Conservation (phyloP, 768 basidiomycete species). For the Phaffia australis region DNA sequence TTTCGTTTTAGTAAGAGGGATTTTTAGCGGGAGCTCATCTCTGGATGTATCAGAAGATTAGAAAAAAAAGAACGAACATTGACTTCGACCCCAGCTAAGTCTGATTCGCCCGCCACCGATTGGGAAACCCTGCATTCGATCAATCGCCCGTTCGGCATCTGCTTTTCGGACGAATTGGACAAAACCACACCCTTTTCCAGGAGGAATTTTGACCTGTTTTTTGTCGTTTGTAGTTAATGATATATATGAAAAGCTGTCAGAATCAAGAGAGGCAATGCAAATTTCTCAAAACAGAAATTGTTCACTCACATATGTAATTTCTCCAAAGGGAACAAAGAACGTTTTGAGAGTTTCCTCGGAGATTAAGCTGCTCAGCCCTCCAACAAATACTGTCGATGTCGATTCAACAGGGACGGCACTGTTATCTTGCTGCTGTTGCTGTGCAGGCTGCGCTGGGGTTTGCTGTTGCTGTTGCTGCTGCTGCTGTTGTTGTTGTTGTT, state of each 20-base stretch:
- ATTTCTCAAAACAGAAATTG: slow-evolving; percentile 5
- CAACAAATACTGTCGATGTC: slow-evolving; percentile 75
- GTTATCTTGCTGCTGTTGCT: slow-evolving; percentile 60
- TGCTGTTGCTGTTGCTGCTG: slow-evolving; percentile 14
- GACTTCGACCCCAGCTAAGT: slow-evolving; percentile 84
- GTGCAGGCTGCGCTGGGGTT: slow-evolving; percentile 52
- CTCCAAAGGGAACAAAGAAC: slow-evolving; percentile 84
- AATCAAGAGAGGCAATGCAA: not conserved
- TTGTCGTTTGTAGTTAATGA: not conserved
- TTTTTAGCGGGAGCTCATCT: slow-evolving; percentile 19
- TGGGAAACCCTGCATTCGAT: slow-evolving; percentile 94
- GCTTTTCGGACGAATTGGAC: slow-evolving; percentile 87
- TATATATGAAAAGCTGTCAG: not conserved
- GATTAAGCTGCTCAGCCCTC: slow-evolving; percentile 75
- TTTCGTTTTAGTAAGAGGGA: slow-evolving; percentile 15
- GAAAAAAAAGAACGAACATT: slow-evolving; percentile 50
- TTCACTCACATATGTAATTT: slow-evolving; percentile 70
- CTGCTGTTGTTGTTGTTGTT: slow-evolving; percentile 6
- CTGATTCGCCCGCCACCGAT: slow-evolving; percentile 84
- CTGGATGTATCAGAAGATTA: not conserved
- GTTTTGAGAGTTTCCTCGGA: slow-evolving; percentile 82
- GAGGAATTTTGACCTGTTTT: slow-evolving; percentile 84
- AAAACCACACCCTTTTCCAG: slow-evolving; percentile 90
- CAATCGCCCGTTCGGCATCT: slow-evolving; percentile 84
- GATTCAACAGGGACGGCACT: not conserved